These are phyloP conservation scores for Pseudonitzschia multistriata DNA, from an alignment of 108 stramenopile genomes.

Conservation along the genomic window DNA sequence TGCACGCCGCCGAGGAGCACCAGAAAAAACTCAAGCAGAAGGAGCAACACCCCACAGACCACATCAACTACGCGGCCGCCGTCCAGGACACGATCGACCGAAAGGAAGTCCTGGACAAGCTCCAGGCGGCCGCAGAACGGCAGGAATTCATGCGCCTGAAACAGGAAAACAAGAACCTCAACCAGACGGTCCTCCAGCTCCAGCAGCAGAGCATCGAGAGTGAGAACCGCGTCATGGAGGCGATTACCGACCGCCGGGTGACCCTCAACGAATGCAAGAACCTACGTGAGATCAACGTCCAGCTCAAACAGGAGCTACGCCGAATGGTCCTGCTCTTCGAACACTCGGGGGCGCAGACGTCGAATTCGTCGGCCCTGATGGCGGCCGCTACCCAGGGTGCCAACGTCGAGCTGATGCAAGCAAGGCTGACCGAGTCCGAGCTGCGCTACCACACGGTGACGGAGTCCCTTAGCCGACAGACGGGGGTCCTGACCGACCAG, in stretches of 20 bases:
- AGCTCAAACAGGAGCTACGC: conserved; percentile 10
- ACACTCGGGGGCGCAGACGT: neutral
- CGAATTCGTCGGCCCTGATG: conserved; percentile 5
- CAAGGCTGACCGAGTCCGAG: conserved; percentile 12
- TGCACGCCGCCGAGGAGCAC: neutral
- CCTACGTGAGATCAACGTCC: conserved; percentile 9
- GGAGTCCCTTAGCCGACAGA: conserved; percentile 9
- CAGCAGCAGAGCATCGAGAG: conserved; percentile 9
- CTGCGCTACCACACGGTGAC: conserved; percentile 16
- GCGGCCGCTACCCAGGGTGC: conserved; percentile 11
- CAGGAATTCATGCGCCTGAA: conserved; percentile 8
- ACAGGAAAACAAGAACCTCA: conserved; percentile 1
- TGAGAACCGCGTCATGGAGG: conserved; percentile 12
- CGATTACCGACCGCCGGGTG: conserved; percentile 3
- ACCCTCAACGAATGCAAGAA: conserved; percentile 16
- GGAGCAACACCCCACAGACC: neutral
- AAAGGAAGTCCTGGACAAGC: conserved; percentile 9
- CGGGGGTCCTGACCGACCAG: conserved; percentile 17
- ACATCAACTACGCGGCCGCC: neutral
- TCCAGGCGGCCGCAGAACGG: conserved; percentile 9
- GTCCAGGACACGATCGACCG: conserved; percentile 11
- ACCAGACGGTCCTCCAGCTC: conserved; percentile 2
- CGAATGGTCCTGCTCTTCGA: conserved; percentile 15
- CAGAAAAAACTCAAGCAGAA: neutral
- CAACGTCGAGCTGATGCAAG: conserved; percentile 11